Percentiles rank a stretch among this genome's conserved stretches.
Conservation (phyloP, 2,329 filamentous ascomycete species). For the Diaporthe sp. region DNA sequence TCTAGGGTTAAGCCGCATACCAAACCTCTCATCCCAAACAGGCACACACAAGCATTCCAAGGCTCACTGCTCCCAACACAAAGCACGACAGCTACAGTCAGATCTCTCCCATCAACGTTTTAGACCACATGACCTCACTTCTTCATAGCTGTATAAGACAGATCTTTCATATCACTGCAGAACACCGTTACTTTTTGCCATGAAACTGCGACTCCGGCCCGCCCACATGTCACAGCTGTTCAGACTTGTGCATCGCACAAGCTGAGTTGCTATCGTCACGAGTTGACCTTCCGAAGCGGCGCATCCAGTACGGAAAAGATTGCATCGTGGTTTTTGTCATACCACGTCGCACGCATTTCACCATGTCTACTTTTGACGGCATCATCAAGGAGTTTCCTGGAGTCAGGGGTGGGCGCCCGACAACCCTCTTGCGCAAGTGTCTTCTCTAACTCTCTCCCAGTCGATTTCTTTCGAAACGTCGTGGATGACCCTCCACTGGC, state of each 20-base stretch:
- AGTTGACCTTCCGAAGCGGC: neutral
- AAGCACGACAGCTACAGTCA: neutral
- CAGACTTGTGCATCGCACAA: neutral
- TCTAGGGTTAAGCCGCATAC: neutral
- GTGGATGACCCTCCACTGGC: slow-evolving; percentile 70
- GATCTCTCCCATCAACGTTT: neutral
- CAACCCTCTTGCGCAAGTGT: neutral
- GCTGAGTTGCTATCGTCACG: neutral
- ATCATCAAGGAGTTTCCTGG: slow-evolving; percentile 80
- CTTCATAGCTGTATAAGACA: neutral
- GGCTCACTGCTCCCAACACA: neutral
- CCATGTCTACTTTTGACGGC: slow-evolving; percentile 84
- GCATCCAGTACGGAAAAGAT: neutral
- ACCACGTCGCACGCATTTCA: neutral
- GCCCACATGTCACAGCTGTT: neutral
- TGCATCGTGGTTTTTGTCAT: no score
- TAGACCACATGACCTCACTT: neutral
- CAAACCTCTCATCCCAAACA: neutral
- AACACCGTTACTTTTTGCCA: neutral
- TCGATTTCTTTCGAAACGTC: slow-evolving; percentile 82
- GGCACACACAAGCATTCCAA: neutral
- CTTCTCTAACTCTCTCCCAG: slow-evolving; percentile 49
- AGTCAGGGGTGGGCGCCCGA: slow-evolving; percentile 67
- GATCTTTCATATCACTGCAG: no score
- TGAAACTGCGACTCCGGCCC: neutral